Conservation (phyloP, 805 yeast species). For the Ogataea trehaloabstinens region DNA sequence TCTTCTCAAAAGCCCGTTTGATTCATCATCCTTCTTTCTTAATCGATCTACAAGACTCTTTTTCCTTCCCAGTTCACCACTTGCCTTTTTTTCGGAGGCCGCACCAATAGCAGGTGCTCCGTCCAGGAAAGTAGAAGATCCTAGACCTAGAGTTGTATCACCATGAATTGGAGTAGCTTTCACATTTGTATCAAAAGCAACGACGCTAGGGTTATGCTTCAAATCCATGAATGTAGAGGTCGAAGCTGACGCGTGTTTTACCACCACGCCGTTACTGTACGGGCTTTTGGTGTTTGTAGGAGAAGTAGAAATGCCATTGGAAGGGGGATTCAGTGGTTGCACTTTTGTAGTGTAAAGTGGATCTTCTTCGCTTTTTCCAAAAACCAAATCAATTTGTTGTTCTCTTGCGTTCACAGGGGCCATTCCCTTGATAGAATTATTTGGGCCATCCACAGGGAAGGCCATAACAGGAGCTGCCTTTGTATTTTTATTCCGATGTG, state of each 20-base stretch:
- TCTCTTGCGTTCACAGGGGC: constrained; percentile 53
- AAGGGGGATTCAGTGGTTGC: background rate
- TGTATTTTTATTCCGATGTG: constrained; percentile 80
- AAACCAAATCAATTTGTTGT: constrained; percentile 68
- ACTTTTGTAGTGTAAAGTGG: constrained; percentile 31
- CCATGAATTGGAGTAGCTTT: constrained; percentile 82
- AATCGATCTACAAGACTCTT: constrained; percentile 77
- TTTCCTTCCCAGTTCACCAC: constrained; percentile 66
- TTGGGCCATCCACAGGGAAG: constrained; percentile 94
- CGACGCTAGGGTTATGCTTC: constrained; percentile 51
- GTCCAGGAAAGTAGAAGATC: constrained; percentile 87
- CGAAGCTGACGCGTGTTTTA: constrained; percentile 27
- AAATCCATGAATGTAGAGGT: constrained; percentile 30
- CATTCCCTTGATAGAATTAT: constrained; percentile 73
- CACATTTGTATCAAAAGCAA: constrained; percentile 67
- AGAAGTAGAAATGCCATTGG: constrained; percentile 1
- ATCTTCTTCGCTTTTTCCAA: constrained; percentile 65
- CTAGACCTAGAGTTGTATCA: constrained; percentile 80
- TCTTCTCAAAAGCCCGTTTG: constrained; percentile 67
- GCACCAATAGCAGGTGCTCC: constrained; percentile 81
- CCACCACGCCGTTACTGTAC: constrained; percentile 32
- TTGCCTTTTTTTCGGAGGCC: constrained; percentile 38
- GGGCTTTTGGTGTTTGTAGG: constrained; percentile 19
- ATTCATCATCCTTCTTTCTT: constrained; percentile 28
- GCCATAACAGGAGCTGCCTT: constrained; percentile 90